Evolutionary conservation across 2,329 filamentous ascomycete species (phyloP), one percentile per base, ranked within the genome.

Genomic region (Colletotrichum australisinense): DNA sequence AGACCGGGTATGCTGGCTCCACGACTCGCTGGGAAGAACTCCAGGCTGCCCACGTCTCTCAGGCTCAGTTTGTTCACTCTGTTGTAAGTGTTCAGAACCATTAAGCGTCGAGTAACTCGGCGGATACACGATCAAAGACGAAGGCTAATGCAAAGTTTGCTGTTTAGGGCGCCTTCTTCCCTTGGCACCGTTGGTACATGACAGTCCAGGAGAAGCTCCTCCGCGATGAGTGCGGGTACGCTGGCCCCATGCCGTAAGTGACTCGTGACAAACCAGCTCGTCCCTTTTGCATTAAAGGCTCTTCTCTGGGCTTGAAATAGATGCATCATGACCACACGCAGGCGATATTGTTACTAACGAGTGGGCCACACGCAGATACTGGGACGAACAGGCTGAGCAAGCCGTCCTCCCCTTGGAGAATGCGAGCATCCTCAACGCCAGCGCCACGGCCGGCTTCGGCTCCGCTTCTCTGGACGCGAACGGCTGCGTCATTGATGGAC

Each of bases 141-240:
- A 58, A 14, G 26, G 24, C 11, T 30, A 12, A 38, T 19, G 1
- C 2, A 22, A 12, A 14, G 12, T 0, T 6, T 22, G 38, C 4
- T 24, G 22, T 14, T 22, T 1, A 74, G 72, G 72, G 72, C 14
- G 49, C 63, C 4, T 83, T 84, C 72, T 78, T 84, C 35, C 81
- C 82, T 0, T 83, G 79, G 77, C 82, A 84, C 72, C 79, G 82
- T 8, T 79, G 78, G 52, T 78, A 79, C 65, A 75, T 82, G 24
- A 75, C 79, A 9, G 75, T 79, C 5, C 81, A 83, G 49, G 81
- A 83, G 63, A 32, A 73, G 19, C 72, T 78, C 1, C 77, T 84
- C 2, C 76, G 77, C 32, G 76, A 68, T 4, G 77, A 80, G 57
- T 83, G 82, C 60, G 77, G 78, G 32, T 83, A 80, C 72, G 76